Conservation (phyloP, 2,329 filamentous ascomycete genomes). For the Sordariomycetes sp. region DNA sequence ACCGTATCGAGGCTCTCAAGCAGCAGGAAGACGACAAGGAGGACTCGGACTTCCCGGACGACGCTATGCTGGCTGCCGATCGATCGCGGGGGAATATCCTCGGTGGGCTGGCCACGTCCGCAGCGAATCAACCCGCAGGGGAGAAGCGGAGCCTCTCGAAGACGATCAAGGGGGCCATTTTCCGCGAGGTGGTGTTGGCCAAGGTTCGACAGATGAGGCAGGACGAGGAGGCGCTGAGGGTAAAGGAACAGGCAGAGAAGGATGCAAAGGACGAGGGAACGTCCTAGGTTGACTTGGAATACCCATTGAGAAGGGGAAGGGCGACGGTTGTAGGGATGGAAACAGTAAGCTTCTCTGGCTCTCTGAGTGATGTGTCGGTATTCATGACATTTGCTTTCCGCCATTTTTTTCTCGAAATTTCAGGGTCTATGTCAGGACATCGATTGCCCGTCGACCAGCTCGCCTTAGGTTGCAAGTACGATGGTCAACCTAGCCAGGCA, state of each 20-base stretch:
- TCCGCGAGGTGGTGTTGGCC: conserved; percentile 86
- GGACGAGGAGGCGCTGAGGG: conserved; percentile 63
- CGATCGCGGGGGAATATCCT: conserved; percentile 7
- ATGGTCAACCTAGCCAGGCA: too few species aligned
- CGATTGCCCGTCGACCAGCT: too few species aligned
- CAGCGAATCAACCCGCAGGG: conserved; percentile 3
- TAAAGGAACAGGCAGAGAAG: conserved; percentile 47
- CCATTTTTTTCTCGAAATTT: too few species aligned
- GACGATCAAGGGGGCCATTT: conserved; percentile 60
- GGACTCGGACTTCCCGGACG: conserved; percentile 60
- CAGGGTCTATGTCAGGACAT: too few species aligned
- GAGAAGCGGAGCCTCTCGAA: conserved; percentile 32
- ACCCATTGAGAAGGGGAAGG: background rate
- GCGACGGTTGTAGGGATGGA: background rate
- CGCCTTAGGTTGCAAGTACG: too few species aligned
- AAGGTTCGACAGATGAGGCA: conserved; percentile 91
- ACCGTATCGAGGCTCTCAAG: conserved; percentile 90
- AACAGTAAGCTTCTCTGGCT: background rate
- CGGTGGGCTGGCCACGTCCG: conserved; percentile 10
- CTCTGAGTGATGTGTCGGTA: too few species aligned
- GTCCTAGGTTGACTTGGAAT: background rate
- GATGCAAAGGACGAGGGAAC: conserved; percentile 23
- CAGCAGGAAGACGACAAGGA: conserved; percentile 80
- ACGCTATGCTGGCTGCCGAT: conserved; percentile 47
- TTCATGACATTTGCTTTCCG: too few species aligned